Conservation (phyloP, 176 grass and related monocot genomes). For the Miscanthus lutarioriparius region DNA sequence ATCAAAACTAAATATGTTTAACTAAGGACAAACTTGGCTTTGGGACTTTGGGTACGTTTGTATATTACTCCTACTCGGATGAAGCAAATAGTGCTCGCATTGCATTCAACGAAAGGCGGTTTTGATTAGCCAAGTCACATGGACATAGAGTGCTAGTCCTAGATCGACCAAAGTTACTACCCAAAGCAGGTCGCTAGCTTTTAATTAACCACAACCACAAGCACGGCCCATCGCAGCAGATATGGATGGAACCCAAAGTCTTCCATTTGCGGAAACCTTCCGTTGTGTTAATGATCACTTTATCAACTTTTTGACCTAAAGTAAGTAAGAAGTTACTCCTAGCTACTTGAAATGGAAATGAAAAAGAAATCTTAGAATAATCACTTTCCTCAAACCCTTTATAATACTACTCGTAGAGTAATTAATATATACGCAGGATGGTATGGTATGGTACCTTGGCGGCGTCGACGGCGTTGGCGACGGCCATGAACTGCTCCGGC, state of each 20-base stretch:
- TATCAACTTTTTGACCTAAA: background rate
- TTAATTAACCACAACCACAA: background rate
- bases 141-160: background rate
- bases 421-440: background rate
- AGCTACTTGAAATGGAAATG: background rate
- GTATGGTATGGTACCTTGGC: constrained; percentile 59
- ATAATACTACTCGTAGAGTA: too few relatives aligned
- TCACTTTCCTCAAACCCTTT: background rate
- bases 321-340: background rate
- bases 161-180: background rate
- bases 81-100: too few relatives aligned
- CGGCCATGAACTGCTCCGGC: constrained; percentile 85
- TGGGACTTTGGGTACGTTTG: too few relatives aligned
- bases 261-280: background rate
- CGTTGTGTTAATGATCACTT: background rate
- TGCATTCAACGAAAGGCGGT: background rate
- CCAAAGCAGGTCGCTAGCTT: background rate
- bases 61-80: too few relatives aligned
- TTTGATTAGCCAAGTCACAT: background rate
- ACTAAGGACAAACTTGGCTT: too few relatives aligned
- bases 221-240: background rate
- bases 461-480: constrained; percentile 89
- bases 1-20: too few relatives aligned
- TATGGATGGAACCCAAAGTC: background rate
- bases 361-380: background rate